Evolutionary conservation across 2,329 filamentous ascomycete species (phyloP), one percentile per base, ranked within the genome.

Genomic region (Emmonsia crescens): DNA sequence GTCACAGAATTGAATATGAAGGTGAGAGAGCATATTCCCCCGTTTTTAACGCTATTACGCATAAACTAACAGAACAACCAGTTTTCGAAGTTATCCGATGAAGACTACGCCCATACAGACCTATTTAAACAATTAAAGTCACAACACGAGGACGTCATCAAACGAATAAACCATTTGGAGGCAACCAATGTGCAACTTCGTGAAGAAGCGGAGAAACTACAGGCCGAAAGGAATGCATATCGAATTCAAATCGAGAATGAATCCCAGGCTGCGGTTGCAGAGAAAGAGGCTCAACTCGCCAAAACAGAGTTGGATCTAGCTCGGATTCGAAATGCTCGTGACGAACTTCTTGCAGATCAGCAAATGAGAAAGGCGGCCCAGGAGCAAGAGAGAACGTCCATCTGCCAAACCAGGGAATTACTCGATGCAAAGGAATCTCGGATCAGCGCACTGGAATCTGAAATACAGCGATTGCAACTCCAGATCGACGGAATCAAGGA

Each of bases 101-200:
- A 99, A 65, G 94, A 99, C 68, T 97, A 95, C 71, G 87, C 91
- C 48, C 86, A 91, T 62, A 96, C 91, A 4, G 91, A 96, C 68
- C 82, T 96, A 2, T 99, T 96, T 82, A 97, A 96, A 76, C 85
- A 89, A 64, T 83, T 96, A 70, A 95, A 92, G 76, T 83, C 83
- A 29, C 91, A 96, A 69, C 89, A 95, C 68, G 94, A 97, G 70
- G 93, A 97, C 68, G 84, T 96, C 9, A 91, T 96, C 67, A 93
- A 90, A 73, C 87, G 91, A 44, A 86, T 96, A 70, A 99, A 99
- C 73, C 87, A 93, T 68, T 77, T 97, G 16, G 93, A 97, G 74
- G 91, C 91, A 3, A 89, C 87, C 14, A 96, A 96, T 73, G 86
- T 88, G 63, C 87, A 91, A 66, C 75, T 97, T 36, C 85, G 88